phyloP scores from a whole-genome alignment of 139 green algal species.

The Desmodesmus armatus region DNA sequence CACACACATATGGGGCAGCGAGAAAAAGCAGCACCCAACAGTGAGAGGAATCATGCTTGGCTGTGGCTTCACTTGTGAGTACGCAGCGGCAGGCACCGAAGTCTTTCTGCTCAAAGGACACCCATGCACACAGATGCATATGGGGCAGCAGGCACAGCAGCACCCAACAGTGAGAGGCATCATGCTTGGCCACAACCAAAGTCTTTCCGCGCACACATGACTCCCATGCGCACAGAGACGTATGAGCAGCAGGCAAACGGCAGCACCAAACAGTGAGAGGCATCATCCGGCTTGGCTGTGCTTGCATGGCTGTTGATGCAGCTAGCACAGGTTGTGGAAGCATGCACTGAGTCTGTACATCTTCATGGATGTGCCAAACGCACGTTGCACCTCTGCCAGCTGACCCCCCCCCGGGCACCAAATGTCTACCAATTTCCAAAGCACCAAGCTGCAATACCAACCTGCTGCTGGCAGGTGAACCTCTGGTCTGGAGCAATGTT shows the following conservation, averaged over 20 bases:
- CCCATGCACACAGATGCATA: neutral
- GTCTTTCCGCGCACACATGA: too few species aligned
- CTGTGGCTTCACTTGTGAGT: slow-evolving; percentile 25
- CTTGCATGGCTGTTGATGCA: neutral
- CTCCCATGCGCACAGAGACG: too few species aligned
- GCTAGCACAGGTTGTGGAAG: neutral
- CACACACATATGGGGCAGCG: neutral
- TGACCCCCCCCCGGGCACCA: neutral
- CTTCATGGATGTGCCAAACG: neutral
- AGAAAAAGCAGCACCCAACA: neutral
- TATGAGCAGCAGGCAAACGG: neutral
- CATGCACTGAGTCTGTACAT: neutral
- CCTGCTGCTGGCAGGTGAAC: slow-evolving; percentile 20
- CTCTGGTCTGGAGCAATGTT: slow-evolving; percentile 6
- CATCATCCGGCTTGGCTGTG: neutral
- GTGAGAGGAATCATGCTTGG: too few species aligned
- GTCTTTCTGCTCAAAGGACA: slow-evolving; percentile 46
- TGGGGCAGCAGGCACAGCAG: neutral
- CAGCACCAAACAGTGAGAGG: neutral
- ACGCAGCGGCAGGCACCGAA: slow-evolving; percentile 54
- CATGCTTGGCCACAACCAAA: too few species aligned
- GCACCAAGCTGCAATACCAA: neutral
- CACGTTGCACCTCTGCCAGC: neutral
- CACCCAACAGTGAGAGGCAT: neutral
- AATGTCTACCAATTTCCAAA: neutral